Evolutionary conservation across 164 flowering plant genomes (phyloP).

Genomic region (Houttuynia cordata): DNA sequence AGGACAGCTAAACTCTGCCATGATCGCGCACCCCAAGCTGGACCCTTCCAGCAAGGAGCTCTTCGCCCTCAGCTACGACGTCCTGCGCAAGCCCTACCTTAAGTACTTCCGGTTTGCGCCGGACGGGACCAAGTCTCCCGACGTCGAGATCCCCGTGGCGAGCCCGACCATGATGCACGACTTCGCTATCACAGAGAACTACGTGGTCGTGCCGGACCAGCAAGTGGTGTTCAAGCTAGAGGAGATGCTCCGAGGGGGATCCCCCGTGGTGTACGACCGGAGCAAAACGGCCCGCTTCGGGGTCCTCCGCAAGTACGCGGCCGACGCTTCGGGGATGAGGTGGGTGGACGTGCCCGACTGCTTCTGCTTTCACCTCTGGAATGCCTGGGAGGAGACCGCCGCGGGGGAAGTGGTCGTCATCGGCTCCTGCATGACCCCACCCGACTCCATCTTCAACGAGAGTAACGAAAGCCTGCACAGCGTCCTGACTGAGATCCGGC

Average conservation of each 20-base stretch:
- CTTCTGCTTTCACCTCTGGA: conserved; percentile 94
- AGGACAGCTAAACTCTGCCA: conserved; percentile 44
- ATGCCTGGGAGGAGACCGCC: conserved; percentile 87
- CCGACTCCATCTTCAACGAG: conserved; percentile 90
- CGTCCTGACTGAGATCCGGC: conserved; percentile 68
- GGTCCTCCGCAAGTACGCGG: conserved; percentile 38
- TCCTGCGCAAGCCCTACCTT: conserved; percentile 63
- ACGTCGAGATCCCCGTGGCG: conserved; percentile 56
- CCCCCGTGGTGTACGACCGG: conserved; percentile 68
- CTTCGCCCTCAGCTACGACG: conserved; percentile 74
- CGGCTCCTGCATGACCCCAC: conserved; percentile 89
- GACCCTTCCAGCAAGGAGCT: conserved; percentile 69
- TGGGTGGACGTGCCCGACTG: conserved; percentile 71
- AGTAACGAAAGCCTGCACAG: conserved; percentile 47
- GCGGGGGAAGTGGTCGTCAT: conserved; percentile 69
- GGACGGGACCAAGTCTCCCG: conserved; percentile 53
- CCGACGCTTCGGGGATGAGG: conserved; percentile 19
- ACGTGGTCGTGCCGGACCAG: conserved; percentile 72
- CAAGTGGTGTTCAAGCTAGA: conserved; percentile 78
- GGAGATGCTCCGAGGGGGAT: conserved; percentile 70
- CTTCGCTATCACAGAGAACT: conserved; percentile 73
- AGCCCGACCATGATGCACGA: conserved; percentile 92
- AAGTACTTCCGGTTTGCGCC: conserved; percentile 60
- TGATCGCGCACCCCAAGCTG: conserved; percentile 96
- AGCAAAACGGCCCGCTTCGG: conserved; percentile 65